phyloP scores from a whole-genome alignment of 805 yeast genomes.

The Kazachstania martiniae region DNA sequence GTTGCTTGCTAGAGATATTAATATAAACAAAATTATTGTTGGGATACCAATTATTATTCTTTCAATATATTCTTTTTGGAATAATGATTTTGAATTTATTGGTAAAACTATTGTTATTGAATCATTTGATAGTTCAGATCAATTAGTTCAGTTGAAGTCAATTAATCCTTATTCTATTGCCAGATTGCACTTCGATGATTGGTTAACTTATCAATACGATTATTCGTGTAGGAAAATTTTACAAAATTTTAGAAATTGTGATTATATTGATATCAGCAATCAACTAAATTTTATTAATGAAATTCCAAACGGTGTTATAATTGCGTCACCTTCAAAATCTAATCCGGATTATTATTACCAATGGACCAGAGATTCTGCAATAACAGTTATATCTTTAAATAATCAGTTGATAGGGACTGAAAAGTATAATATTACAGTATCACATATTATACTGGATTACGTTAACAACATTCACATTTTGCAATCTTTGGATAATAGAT shows the following conservation, averaged over 20 bases:
- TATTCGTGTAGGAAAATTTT: too few relatives aligned
- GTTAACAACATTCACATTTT: slow-evolving; percentile 45
- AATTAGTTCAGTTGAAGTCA: slow-evolving; percentile 5
- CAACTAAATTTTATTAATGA: slow-evolving; percentile 38
- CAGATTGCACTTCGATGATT: slow-evolving; percentile 30
- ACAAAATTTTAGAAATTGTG: too few relatives aligned
- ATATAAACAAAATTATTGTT: too few relatives aligned
- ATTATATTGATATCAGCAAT: too few relatives aligned
- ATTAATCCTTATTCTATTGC: slow-evolving; percentile 8
- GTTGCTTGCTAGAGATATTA: too few relatives aligned
- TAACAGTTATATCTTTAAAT: slow-evolving; percentile 54
- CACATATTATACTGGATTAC: slow-evolving; percentile 43
- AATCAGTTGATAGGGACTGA: background rate
- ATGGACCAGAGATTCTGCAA: slow-evolving; percentile 87
- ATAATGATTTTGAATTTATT: too few relatives aligned
- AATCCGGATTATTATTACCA: slow-evolving; percentile 78
- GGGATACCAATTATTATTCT: too few relatives aligned
- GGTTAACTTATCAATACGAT: slow-evolving; percentile 38
- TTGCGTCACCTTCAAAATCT: slow-evolving; percentile 70
- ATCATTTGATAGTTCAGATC: too few relatives aligned
- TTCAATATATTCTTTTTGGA: too few relatives aligned
- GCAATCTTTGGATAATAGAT: slow-evolving; percentile 58
- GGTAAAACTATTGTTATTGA: too few relatives aligned
- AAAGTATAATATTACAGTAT: slow-evolving; percentile 10
- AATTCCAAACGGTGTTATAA: slow-evolving; percentile 51